Percentiles rank a stretch among this genome's conserved stretches.
Evolutionary conservation across 2,329 filamentous ascomycete species (phyloP).

Genomic region (Mycocentrospora acerina): DNA sequence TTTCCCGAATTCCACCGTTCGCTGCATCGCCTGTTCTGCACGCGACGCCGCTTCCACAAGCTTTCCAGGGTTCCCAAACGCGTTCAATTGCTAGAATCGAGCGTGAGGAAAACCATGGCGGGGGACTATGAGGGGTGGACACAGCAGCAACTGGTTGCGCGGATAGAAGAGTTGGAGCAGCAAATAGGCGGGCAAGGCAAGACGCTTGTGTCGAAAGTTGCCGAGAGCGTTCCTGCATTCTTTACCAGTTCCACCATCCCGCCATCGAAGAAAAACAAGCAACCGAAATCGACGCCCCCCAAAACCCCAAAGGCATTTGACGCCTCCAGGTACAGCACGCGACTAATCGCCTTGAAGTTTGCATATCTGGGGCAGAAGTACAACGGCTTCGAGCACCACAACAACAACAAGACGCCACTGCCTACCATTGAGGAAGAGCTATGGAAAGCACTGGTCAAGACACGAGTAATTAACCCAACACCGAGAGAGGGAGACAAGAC

Average conservation of each 20-base stretch:
- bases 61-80: slow-evolving; percentile 35
- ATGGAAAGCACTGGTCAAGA: slow-evolving; percentile 85
- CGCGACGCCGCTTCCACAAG: slow-evolving; percentile 33
- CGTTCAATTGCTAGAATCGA: slow-evolving; percentile 14
- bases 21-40: slow-evolving; percentile 31
- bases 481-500: slow-evolving; percentile 15
- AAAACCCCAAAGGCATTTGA: slow-evolving; percentile 64
- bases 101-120: slow-evolving; percentile 21
- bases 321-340: slow-evolving; percentile 75
- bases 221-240: too few relatives aligned
- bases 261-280: neutral
- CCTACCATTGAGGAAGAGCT: slow-evolving; percentile 90
- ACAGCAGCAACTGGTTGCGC: slow-evolving; percentile 36
- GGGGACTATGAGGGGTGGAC: slow-evolving; percentile 35
- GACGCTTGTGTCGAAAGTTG: neutral
- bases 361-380: slow-evolving; percentile 91
- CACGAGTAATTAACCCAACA: slow-evolving; percentile 65
- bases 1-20: slow-evolving; percentile 31
- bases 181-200: slow-evolving; percentile 7
- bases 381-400: slow-evolving; percentile 88
- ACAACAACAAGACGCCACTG: slow-evolving; percentile 65
- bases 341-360: slow-evolving; percentile 87
- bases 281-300: slow-evolving; percentile 21
- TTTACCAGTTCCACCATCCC: slow-evolving; percentile 5
- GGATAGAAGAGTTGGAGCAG: slow-evolving; percentile 35